Evolutionary conservation across 208 protist species (phyloP).

Genomic region (Crithidia brevicula): DNA sequence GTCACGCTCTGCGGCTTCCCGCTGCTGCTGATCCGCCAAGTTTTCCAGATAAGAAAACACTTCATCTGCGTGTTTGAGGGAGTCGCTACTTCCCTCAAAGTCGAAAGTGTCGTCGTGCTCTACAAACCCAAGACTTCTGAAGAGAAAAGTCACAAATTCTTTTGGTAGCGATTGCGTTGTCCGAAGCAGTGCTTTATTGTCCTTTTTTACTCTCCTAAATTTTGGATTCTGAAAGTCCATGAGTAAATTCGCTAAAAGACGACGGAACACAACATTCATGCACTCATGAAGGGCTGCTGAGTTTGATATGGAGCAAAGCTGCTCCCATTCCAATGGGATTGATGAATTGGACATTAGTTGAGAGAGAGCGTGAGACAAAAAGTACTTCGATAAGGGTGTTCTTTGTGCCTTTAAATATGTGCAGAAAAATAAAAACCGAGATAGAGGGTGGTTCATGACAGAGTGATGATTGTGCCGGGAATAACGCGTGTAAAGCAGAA

Average conservation of each 20-base stretch:
- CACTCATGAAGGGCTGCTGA: slow-evolving; percentile 11
- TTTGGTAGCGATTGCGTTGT: slow-evolving; percentile 30
- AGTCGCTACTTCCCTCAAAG: slow-evolving; percentile 52
- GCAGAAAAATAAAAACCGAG: too few relatives aligned
- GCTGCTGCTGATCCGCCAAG: slow-evolving; percentile 25
- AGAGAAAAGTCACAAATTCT: slow-evolving; percentile 48
- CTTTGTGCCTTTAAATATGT: too few relatives aligned
- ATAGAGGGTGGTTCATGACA: too few relatives aligned
- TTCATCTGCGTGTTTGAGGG: slow-evolving; percentile 43
- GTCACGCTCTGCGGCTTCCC: slow-evolving; percentile 4
- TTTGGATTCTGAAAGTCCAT: slow-evolving; percentile 67
- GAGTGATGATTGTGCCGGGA: too few relatives aligned
- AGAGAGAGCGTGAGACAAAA: too few relatives aligned
- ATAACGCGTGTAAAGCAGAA: too few relatives aligned
- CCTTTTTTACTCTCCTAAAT: slow-evolving; percentile 51
- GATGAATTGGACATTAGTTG: background rate
- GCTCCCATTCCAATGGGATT: background rate
- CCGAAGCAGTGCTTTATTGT: slow-evolving; percentile 51
- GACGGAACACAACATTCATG: slow-evolving; percentile 53
- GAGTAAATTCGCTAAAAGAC: slow-evolving; percentile 73
- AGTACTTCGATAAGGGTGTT: too few relatives aligned
- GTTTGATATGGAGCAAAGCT: background rate
- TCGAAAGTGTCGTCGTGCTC: slow-evolving; percentile 37
- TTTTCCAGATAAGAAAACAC: slow-evolving; percentile 62
- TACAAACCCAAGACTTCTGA: slow-evolving; percentile 55